Base-by-base conservation (phyloP, 2,329 filamentous ascomycete species). In the Trichoderma koningii region DNA sequence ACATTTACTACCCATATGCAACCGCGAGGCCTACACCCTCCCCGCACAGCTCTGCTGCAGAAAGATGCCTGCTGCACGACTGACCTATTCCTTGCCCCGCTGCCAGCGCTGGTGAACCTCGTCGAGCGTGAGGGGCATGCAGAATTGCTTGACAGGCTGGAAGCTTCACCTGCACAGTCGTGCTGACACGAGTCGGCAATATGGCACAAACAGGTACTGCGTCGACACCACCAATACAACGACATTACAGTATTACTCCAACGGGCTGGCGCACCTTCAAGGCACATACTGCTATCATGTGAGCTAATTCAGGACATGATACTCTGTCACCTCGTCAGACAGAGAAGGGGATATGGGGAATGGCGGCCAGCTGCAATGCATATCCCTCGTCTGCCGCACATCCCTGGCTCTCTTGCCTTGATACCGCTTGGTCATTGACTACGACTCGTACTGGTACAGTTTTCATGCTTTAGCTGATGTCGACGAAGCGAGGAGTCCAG, bases 51-150 rank as follows among this genome's bases (percentile, higher is more conserved):
- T 62, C 9, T 57, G 19, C 23, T 44, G 45, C 57, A 51, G 45
- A 47, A 51, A 23, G 23, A 63, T 30, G 51, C 51, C 42, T 63
- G n/a, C 28, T 21, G 21, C 28, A 47, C 6, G 44, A 30, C 45
- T 47, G 48, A 48, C 48, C 48, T 30, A 38, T 48, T 60, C 30
- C 50, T 26, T 34, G 48, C 48, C 42, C 42, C 48, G 19, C 26
- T 62, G n/a, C 38, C 48, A 63, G 60, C 50, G 47, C 50, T 28
- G 28, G 47, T 9, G 26, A 38, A 47, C 41, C 41, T 63, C 60
- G 60, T 47, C 17, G 60, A 63, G 48, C 23, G 44, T 45, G 59
- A 62, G 59, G 59, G 50, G 60, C 60, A 63, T 47, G 60, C 48
- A 63, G 41, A 21, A 53, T n/a, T 26, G 23, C 3, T 38, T 23